These are phyloP conservation scores for Vachellia collinsii DNA, from an alignment of 306 rosid species.

Conservation along the genomic window DNA sequence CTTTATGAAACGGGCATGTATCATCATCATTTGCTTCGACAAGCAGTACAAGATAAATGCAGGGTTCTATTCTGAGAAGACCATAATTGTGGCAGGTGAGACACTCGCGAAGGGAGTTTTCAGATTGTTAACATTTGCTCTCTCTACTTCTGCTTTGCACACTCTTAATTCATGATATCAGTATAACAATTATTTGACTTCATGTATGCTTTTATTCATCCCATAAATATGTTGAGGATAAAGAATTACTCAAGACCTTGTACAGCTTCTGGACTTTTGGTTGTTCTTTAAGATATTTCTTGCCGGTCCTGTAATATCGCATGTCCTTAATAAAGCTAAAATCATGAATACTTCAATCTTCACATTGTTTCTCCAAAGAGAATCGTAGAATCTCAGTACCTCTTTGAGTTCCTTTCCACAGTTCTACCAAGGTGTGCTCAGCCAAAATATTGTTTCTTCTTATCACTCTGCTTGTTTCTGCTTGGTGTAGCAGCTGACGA, in stretches of 20 bases:
- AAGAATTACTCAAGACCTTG: background rate
- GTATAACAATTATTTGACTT: slow-evolving; percentile 4
- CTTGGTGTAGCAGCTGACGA: slow-evolving; percentile 28
- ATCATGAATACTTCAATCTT: slow-evolving; percentile 34
- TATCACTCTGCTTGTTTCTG: slow-evolving; percentile 14
- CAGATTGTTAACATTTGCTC: slow-evolving; percentile 52
- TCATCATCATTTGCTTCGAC: slow-evolving; percentile 57
- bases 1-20: slow-evolving; percentile 19
- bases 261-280: slow-evolving; percentile 1
- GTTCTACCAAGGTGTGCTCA: slow-evolving; percentile 71
- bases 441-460: slow-evolving; percentile 51
- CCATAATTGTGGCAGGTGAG: slow-evolving; percentile 87
- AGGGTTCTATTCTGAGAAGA: slow-evolving; percentile 87
- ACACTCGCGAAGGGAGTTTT: slow-evolving; percentile 77
- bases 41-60: slow-evolving; percentile 79
- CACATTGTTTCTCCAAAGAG: slow-evolving; percentile 52
- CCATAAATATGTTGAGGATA: background rate
- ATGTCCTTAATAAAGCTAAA: slow-evolving; percentile 18
- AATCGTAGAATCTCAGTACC: slow-evolving; percentile 35
- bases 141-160: slow-evolving; percentile 9
- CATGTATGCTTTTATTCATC: slow-evolving; percentile 2
- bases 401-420: slow-evolving; percentile 64
- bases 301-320: slow-evolving; percentile 3
- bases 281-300: slow-evolving; percentile 4
- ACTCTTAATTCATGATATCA: background rate